Percentiles rank a stretch among this genome's conserved stretches.
Evolutionary conservation across 2,329 filamentous ascomycete species (phyloP).

Genomic region (Iodosphaeria phyllophila): DNA sequence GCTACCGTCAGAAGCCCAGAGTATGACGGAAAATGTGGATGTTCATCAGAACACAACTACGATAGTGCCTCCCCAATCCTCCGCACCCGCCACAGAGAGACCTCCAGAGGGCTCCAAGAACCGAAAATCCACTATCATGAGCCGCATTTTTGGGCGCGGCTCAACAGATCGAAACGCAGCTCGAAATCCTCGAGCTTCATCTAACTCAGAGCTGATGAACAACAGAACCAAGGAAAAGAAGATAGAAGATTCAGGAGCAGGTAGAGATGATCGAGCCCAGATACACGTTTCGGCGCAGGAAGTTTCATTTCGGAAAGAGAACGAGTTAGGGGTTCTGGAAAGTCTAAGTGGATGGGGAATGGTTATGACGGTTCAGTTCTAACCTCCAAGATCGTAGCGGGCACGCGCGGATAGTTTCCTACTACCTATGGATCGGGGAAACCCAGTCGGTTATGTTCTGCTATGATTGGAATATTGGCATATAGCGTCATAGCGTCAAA

Average conservation of each 20-base stretch:
- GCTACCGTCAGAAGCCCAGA: conserved; percentile 11
- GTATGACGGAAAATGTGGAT: conserved; percentile 2
- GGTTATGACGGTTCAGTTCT: conserved; percentile 24
- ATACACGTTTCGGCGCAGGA: conserved; percentile 26
- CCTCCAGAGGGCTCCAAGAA: conserved; percentile 13
- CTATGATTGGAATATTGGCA: no score
- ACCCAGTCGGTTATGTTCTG: no score
- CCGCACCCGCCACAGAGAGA: conserved; percentile 3
- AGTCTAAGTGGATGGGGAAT: conserved; percentile 29
- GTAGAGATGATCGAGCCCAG: conserved; percentile 2
- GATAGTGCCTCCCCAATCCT: no score
- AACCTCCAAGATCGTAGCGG: no score
- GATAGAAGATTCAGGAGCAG: background rate
- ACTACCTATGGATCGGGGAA: no score
- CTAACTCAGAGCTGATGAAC: background rate
- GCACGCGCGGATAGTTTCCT: no score
- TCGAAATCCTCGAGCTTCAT: conserved; percentile 8
- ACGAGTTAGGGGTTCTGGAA: conserved; percentile 32
- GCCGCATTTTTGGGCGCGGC: conserved; percentile 7
- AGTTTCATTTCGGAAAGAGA: conserved; percentile 30
- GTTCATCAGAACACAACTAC: no score
- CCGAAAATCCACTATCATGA: conserved; percentile 11
- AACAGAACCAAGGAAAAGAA: background rate
- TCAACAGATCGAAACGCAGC: conserved; percentile 12
- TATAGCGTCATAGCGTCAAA: no score